Conservation (phyloP, 441 rosid genomes). For the Erysimum pusillum region DNA sequence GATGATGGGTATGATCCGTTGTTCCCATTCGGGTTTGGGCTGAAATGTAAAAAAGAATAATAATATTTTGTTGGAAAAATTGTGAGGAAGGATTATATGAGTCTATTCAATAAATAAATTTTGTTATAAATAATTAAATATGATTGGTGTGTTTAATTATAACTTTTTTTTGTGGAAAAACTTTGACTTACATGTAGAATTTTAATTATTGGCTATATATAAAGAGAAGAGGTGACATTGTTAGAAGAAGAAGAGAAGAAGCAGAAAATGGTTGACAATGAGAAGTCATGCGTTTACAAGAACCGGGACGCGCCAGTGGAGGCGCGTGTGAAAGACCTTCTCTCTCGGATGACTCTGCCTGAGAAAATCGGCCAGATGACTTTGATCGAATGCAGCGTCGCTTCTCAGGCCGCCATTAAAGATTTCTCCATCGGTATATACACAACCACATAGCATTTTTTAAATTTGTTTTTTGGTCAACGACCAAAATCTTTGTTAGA, state of each 20-base stretch:
- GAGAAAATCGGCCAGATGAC: conserved; percentile 43
- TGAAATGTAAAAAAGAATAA: conserved; percentile 37
- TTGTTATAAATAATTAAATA: no score
- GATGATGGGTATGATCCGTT: conserved; percentile 66
- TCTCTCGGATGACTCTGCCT: conserved; percentile 40
- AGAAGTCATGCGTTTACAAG: conserved; percentile 36
- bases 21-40: conserved; percentile 78
- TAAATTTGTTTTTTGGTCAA: conserved; percentile 18
- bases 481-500: conserved; percentile 1
- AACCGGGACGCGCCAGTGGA: conserved; percentile 39
- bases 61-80: no score
- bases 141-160: no score
- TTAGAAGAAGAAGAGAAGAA: not conserved
- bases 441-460: not conserved
- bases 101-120: no score
- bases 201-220: conserved; percentile 9
- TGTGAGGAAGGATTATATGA: no score
- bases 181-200: no score
- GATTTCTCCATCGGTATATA: conserved; percentile 25
- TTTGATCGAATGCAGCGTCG: conserved; percentile 27
- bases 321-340: conserved; percentile 41
- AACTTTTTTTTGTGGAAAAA: no score
- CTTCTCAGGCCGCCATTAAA: conserved; percentile 25
- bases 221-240: conserved; percentile 5
- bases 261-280: conserved; percentile 30